Percentiles rank a stretch among this genome's conserved stretches.
Conservation (phyloP, 176 grass and related monocot species). For the Olyra latifolia region DNA sequence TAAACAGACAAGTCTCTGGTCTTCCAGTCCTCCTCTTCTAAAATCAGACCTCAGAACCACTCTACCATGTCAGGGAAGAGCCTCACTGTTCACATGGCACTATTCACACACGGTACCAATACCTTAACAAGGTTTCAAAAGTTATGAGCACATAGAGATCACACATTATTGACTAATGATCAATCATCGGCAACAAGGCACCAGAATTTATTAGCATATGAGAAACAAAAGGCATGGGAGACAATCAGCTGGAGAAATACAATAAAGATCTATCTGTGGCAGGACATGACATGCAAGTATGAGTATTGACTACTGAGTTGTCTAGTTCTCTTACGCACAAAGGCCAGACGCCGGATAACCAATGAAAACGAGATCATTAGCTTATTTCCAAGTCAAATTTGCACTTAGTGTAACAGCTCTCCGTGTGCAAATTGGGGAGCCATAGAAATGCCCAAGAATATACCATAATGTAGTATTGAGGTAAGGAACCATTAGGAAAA, state of each 20-base stretch:
- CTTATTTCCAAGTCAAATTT: constrained; percentile 5
- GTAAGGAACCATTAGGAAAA: neutral
- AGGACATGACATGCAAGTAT: neutral
- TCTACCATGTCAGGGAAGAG: too few relatives aligned
- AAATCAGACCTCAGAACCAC: too few relatives aligned
- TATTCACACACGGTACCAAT: neutral
- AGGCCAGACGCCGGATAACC: neutral
- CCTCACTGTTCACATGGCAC: neutral
- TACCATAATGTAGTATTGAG: neutral
- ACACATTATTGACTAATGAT: neutral
- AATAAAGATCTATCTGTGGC: neutral
- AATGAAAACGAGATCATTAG: neutral
- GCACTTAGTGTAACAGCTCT: neutral
- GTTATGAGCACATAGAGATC: neutral
- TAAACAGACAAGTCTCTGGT: too few relatives aligned
- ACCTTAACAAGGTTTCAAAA: neutral
- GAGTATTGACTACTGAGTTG: too few relatives aligned
- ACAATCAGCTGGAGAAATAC: neutral
- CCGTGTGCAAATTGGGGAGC: neutral
- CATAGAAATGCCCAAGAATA: neutral
- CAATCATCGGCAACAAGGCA: neutral
- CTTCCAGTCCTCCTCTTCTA: too few relatives aligned
- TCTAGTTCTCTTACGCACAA: too few relatives aligned
- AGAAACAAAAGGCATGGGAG: neutral
- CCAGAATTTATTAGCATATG: neutral